Evolutionary conservation across 2,329 filamentous ascomycete species (phyloP).

Genomic region (Alternaria solani): DNA sequence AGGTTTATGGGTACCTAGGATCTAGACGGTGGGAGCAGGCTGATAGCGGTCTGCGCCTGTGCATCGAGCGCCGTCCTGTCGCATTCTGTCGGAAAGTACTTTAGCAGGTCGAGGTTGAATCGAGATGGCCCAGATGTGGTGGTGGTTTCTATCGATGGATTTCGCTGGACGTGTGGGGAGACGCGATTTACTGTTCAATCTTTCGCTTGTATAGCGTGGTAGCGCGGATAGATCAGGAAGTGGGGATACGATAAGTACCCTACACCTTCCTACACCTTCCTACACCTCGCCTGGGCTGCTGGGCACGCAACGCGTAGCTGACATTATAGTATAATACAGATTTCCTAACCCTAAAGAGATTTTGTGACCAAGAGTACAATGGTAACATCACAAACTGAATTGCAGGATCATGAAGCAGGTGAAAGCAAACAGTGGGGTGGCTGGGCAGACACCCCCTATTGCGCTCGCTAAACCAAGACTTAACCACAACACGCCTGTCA

Average conservation of each 20-base stretch:
- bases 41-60: background rate
- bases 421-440: background rate
- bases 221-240: background rate
- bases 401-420: background rate
- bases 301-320: background rate
- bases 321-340: background rate
- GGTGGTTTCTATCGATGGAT: background rate
- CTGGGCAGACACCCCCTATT: no score
- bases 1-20: background rate
- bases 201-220: no score
- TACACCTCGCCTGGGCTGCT: background rate
- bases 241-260: background rate
- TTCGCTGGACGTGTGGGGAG: background rate
- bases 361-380: no score
- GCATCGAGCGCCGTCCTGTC: background rate
- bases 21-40: background rate
- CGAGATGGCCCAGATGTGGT: background rate
- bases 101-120: background rate
- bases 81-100: background rate
- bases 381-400: background rate
- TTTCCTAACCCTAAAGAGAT: background rate
- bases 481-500: background rate
- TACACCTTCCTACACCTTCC: background rate
- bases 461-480: background rate
- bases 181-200: background rate